Evolutionary conservation across 2,329 filamentous ascomycete genomes (phyloP), one percentile per base, ranked within the genome.

Genomic region (Neonectria punicea): DNA sequence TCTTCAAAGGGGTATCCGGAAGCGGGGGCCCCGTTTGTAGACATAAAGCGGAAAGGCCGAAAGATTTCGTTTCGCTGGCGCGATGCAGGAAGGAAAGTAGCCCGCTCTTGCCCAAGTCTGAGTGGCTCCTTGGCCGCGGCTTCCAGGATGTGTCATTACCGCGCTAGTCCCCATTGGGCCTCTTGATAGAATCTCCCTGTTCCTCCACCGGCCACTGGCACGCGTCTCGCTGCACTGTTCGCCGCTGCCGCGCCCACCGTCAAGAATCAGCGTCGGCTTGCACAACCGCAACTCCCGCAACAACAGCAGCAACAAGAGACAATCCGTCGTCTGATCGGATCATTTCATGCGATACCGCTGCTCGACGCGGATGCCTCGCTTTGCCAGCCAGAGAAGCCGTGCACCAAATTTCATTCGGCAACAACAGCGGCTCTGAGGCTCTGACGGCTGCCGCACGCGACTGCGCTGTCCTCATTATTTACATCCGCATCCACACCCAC

Each of bases 101-200:
- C 62, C 63, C 61, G 67, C 54, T 50, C 47, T 65, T 67, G 47
- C 59, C 32, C 62, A 43, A 46, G 47, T 39, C 51, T 70, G 70
- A 73, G 66, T 73, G 70, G 70, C 57, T 63, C 66, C 57, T 57
- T 55, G 56, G 50, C 64, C 55, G 58, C 56, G 66, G 66, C 64
- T 65, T 65, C 58, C 63, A 72, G 67, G 65, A 66, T 61, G 53
- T 56, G 65, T 61, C 53, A 55, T 59, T 61, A 65, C 66, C 28
- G 56, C 72, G 63, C 76, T 78, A 78, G 67, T 41, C 75, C 69
- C 18, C 60, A 74, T 70, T 63, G 65, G 72, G 75, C 67, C 67
- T 70, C 72, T 69, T 67, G 70, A 76, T 75, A 73, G 74, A 73
- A 70, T 73, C 73, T 73, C 72, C 72, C 70, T 72, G 70, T 58